Base-by-base conservation (phyloP, 257 asterid genomes). In the Leptodermis oblonga region DNA sequence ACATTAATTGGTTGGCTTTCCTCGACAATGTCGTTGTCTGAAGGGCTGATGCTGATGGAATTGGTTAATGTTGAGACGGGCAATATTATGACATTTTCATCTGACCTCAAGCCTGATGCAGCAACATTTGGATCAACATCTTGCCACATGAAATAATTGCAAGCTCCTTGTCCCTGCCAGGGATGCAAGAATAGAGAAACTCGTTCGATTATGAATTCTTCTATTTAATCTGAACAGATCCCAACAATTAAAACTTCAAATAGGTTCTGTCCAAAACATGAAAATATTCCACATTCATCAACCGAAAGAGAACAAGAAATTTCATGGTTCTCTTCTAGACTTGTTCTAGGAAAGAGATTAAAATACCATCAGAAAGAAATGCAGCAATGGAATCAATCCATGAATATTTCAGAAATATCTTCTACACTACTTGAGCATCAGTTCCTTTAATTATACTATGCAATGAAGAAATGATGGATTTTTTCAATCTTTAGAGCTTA, bases 131-230 rank as follows among this genome's bases (percentile, higher is more conserved):
- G 60, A 2, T 78, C 66, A 74, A 72, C 87, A 52, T 84, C 92
- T 60, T 82, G 70, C 85, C 83, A 82, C 61, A 73, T 70, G 64
- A 67, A 75, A 73, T 55, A 84, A 51, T 84, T 87, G 74, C 92
- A 86, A 7, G 85, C 80, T 69, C 88, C 92, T 73, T 86, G 81
- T 28, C 84, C 92, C 92, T 84, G 82, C 33, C 31, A 5, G 65
- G 36, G 14, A 52, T 52, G 14, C 28, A 53, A 52, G 17, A 42
- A 23, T 30, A 41, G 18, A 17, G 49, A 72, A 39, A 42, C 36
- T 17, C 62, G 15, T 34, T 23, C 13, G 18, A 18, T 33, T 20
- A 59, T 20, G 41, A 42, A 31, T 48, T n/a, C 63, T 43, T 33
- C 34, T 15, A 71, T 49, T n/a, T 5, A 28, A 8, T 65, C 42